Percentiles rank a stretch among this genome's conserved stretches.
These are phyloP conservation scores for Claviceps citrina DNA, from an alignment of 2,329 filamentous ascomycete genomes.

Conservation along the genomic window DNA sequence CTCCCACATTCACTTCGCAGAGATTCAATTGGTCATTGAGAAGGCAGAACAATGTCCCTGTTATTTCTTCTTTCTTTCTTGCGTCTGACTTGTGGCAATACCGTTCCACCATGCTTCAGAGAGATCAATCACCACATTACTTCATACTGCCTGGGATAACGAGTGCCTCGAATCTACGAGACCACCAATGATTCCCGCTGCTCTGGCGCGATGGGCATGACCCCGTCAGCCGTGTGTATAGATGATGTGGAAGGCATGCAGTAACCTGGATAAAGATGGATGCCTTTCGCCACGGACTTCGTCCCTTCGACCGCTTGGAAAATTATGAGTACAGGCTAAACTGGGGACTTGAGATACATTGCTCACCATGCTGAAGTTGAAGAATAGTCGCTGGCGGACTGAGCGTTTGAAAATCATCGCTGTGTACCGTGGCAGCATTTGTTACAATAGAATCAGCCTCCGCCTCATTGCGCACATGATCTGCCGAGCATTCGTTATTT, in stretches of 20 bases:
- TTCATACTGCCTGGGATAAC: too few relatives aligned
- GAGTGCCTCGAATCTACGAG: too few relatives aligned
- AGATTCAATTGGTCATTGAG: too few relatives aligned
- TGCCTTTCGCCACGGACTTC: neutral
- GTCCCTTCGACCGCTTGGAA: neutral
- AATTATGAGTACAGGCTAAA: neutral
- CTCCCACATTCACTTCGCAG: too few relatives aligned
- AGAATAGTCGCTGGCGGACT: conserved; percentile 2
- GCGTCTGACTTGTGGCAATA: too few relatives aligned
- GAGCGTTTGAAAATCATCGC: conserved; percentile 18
- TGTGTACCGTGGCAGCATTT: conserved; percentile 21
- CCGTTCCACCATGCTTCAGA: too few relatives aligned
- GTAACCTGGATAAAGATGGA: neutral
- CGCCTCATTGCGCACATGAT: neutral
- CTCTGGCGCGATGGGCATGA: neutral
- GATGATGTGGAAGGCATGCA: conserved; percentile 12
- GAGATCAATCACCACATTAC: too few relatives aligned
- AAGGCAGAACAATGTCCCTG: too few relatives aligned
- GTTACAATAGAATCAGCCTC: conserved; percentile 13
- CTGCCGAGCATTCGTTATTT: neutral
- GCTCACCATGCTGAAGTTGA: neutral
- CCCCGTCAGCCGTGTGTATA: neutral
- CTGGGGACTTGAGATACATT: neutral
- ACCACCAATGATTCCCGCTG: neutral
- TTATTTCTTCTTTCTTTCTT: too few relatives aligned